Evolutionary conservation across 2,329 filamentous ascomycete species (phyloP), one percentile per base, ranked within the genome.

Genomic region (Penicillium sumatraense): DNA sequence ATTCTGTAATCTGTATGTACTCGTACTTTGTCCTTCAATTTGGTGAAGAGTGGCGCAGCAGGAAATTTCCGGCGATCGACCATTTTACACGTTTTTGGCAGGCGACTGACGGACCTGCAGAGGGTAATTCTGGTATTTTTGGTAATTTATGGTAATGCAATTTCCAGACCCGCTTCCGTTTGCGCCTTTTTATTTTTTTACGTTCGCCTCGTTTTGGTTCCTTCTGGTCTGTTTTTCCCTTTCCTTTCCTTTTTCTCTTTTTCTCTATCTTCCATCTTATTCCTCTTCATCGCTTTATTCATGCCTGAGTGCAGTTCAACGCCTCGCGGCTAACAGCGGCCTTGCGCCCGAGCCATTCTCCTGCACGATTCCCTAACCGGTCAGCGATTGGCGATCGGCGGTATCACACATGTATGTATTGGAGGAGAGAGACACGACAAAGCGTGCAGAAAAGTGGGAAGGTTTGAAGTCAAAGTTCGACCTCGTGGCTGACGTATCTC

Each of bases 301-400:
- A 57, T 61, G 53, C 26, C 49, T 27, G 53, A 18, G 2, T 16
- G 54, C 51, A 58, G 59, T 53, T 54, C 61, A 54, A 61, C 58
- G 54, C 58, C 58, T 50, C 61, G 62, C 53, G 56, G 59, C 51
- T 65, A 64, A 56, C 53, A 38, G 26, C 51, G 60, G 54, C 44
- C 42, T 49, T 58, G 48, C 42, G 42, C 52, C 27, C 59, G 52
- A 60, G 51, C 41, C 53, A 31, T 50, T 38, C 23, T 27, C 45
- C 51, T 54, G 55, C 54, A 51, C 51, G 53, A 54, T 33, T 61
- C 59, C 59, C 54, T 35, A 53, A 42, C 52, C 53, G 40, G 52
- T 55, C 57, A 56, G 50, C 56, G 57, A 63, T 65, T 55, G 58
- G 46, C 62, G 33, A 63, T 65, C 57, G 58, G 46, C 62, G 33